These are phyloP conservation scores for Monosporascus sp. DNA, from an alignment of 2,329 filamentous ascomycete species.

Conservation along the genomic window DNA sequence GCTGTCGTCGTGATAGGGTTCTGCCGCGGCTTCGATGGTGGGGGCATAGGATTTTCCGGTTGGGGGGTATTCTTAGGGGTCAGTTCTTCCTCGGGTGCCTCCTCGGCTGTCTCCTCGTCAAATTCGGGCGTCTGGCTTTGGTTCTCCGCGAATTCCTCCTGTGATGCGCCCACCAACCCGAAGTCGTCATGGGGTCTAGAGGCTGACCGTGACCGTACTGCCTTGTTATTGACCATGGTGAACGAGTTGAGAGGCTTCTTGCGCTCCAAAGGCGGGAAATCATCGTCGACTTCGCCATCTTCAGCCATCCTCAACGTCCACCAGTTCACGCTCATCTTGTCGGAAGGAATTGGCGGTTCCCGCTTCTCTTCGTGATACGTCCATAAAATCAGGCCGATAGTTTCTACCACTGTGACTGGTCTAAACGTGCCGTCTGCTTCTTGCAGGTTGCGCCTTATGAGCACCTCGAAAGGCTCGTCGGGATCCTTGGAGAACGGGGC, in stretches of 20 bases:
- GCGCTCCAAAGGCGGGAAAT: slow-evolving; percentile 74
- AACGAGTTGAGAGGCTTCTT: slow-evolving; percentile 73
- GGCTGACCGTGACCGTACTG: slow-evolving; percentile 56
- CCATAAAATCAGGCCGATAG: slow-evolving; percentile 77
- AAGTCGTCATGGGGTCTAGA: slow-evolving; percentile 81
- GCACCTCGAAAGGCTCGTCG: slow-evolving; percentile 63
- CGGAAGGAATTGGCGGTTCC: slow-evolving; percentile 58
- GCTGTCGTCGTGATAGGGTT: slow-evolving; percentile 61
- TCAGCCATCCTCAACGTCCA: slow-evolving; percentile 83
- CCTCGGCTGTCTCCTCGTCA: slow-evolving; percentile 42
- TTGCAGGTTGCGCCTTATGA: slow-evolving; percentile 65
- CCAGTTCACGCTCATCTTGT: slow-evolving; percentile 73
- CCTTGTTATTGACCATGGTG: slow-evolving; percentile 74
- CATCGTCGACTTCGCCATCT: slow-evolving; percentile 78
- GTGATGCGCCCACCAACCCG: slow-evolving; percentile 68
- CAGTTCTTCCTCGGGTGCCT: slow-evolving; percentile 35
- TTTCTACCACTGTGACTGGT: slow-evolving; percentile 68
- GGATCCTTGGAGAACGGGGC: slow-evolving; percentile 64
- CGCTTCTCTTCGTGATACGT: slow-evolving; percentile 73
- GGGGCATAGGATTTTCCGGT: slow-evolving; percentile 29
- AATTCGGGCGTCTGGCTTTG: slow-evolving; percentile 63
- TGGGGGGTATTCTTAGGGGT: slow-evolving; percentile 47
- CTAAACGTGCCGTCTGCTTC: slow-evolving; percentile 59
- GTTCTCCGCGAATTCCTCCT: slow-evolving; percentile 65
- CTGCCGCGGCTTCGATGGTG: slow-evolving; percentile 33